These are phyloP conservation scores for Blyttiomyces sp. DNA, from an alignment of 371 early-diverging fungal species.

Conservation along the genomic window DNA sequence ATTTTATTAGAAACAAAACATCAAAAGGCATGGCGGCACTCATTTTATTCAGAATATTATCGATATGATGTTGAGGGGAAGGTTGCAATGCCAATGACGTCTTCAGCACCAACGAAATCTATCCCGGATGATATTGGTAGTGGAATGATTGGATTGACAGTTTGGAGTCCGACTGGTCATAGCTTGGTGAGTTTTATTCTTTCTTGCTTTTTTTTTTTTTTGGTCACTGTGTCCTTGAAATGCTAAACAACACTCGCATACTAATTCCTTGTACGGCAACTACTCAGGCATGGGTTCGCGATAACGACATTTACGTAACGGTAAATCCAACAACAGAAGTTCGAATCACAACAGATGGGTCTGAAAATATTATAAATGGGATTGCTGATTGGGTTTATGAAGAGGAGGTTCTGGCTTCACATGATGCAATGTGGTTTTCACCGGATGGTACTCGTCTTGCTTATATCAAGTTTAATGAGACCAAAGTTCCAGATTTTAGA, in stretches of 20 bases:
- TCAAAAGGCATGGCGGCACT: slow-evolving; percentile 81
- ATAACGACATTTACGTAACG: slow-evolving; percentile 81
- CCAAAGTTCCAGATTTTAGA: slow-evolving; percentile 72
- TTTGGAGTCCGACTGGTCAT: slow-evolving; percentile 81
- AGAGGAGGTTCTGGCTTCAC: slow-evolving; percentile 79
- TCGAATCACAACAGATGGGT: slow-evolving; percentile 84
- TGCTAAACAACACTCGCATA: not conserved
- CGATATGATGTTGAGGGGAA: slow-evolving; percentile 64
- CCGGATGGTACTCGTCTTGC: slow-evolving; percentile 78
- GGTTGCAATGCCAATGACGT: slow-evolving; percentile 57
- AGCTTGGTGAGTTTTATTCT: slow-evolving; percentile 36
- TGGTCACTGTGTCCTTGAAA: not conserved
- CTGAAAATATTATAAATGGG: slow-evolving; percentile 83
- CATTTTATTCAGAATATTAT: slow-evolving; percentile 72
- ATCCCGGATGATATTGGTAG: slow-evolving; percentile 49
- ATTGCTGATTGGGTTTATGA: slow-evolving; percentile 98
- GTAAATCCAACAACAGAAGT: slow-evolving; percentile 60
- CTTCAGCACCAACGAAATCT: slow-evolving; percentile 45
- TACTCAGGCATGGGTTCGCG: slow-evolving; percentile 70
- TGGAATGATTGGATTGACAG: slow-evolving; percentile 41
- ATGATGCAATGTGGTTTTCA: slow-evolving; percentile 86
- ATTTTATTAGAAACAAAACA: slow-evolving; percentile 65
- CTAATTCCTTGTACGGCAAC: not conserved
- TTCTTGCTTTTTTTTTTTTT: not conserved
- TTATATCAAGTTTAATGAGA: slow-evolving; percentile 83